phyloP scores from a whole-genome alignment of 78 protist species.

The Tieghemostelium lacteum region DNA sequence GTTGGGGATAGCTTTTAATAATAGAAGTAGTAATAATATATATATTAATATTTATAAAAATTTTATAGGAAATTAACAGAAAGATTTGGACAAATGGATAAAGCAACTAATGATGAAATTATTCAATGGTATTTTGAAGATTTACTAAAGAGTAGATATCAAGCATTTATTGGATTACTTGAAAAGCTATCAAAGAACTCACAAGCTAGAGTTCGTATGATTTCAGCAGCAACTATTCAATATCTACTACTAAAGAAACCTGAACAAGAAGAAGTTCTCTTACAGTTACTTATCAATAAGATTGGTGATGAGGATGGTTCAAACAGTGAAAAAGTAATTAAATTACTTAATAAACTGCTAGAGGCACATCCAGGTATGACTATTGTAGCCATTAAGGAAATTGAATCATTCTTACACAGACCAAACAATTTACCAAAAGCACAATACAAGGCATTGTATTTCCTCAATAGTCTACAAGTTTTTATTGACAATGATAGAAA shows the following conservation, averaged over 20 bases:
- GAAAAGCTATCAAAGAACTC: slow-evolving; percentile 22
- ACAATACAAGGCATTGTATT: slow-evolving; percentile 59
- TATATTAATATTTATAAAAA: background rate
- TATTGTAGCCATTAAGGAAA: slow-evolving; percentile 44
- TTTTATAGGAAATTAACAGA: slow-evolving; percentile 40
- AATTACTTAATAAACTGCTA: slow-evolving; percentile 46
- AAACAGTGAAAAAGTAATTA: slow-evolving; percentile 40
- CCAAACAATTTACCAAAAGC: slow-evolving; percentile 41
- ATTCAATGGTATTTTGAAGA: slow-evolving; percentile 84
- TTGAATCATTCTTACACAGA: slow-evolving; percentile 80
- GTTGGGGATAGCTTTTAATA: too few species aligned
- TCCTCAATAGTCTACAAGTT: slow-evolving; percentile 17
- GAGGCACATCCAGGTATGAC: slow-evolving; percentile 83
- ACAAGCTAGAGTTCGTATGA: slow-evolving; percentile 12
- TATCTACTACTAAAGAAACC: slow-evolving; percentile 49
- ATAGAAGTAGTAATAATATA: background rate
- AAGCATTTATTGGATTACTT: slow-evolving; percentile 27
- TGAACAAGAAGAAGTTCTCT: slow-evolving; percentile 81
- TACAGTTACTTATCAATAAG: slow-evolving; percentile 76
- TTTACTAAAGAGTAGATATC: slow-evolving; percentile 31
- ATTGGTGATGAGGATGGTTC: slow-evolving; percentile 78
- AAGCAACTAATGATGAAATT: slow-evolving; percentile 19
- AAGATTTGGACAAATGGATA: background rate
- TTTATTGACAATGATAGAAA: slow-evolving; percentile 12
- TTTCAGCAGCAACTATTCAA: slow-evolving; percentile 12